Conservation (phyloP, 2,329 filamentous ascomycete genomes). For the Xylaria sp. region DNA sequence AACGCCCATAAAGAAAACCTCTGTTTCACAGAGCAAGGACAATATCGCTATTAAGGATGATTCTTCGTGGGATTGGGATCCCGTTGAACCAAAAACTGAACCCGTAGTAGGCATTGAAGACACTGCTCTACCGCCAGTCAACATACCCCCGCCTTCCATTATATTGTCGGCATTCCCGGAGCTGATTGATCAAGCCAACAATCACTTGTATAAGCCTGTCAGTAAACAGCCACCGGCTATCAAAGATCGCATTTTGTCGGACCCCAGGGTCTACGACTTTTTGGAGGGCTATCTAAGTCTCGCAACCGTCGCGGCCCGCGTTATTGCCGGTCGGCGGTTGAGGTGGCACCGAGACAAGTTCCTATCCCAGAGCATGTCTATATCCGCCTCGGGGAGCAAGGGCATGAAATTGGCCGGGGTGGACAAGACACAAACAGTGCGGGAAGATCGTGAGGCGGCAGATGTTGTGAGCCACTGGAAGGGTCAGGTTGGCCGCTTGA, state of each 20-base stretch:
- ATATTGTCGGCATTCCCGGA: constrained; percentile 71
- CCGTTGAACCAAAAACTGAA: constrained; percentile 33
- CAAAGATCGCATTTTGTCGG: constrained; percentile 58
- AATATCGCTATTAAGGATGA: constrained; percentile 8
- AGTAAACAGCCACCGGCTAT: constrained; percentile 52
- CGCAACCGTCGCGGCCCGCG: constrained; percentile 64
- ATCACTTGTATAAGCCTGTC: constrained; percentile 60
- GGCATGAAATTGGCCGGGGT: constrained; percentile 89
- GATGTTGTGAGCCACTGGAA: constrained; percentile 74
- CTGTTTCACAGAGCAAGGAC: not conserved
- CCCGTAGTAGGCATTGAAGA: constrained; percentile 24
- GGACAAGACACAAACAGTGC: constrained; percentile 73
- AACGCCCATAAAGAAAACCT: not conserved
- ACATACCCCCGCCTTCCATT: constrained; percentile 82
- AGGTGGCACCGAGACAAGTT: constrained; percentile 89
- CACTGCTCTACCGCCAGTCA: constrained; percentile 61
- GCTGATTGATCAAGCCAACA: constrained; percentile 61
- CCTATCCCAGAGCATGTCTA: constrained; percentile 81
- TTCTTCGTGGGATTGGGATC: constrained; percentile 47
- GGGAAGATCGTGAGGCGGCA: constrained; percentile 78
- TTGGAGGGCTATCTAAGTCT: constrained; percentile 59
- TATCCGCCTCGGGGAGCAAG: constrained; percentile 68
- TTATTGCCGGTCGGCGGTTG: constrained; percentile 77
- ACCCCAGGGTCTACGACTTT: constrained; percentile 57
- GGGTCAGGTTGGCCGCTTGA: constrained; percentile 66